phyloP scores from a whole-genome alignment of 2,329 filamentous ascomycete genomes.

The Aspergillus spinulosporus region DNA sequence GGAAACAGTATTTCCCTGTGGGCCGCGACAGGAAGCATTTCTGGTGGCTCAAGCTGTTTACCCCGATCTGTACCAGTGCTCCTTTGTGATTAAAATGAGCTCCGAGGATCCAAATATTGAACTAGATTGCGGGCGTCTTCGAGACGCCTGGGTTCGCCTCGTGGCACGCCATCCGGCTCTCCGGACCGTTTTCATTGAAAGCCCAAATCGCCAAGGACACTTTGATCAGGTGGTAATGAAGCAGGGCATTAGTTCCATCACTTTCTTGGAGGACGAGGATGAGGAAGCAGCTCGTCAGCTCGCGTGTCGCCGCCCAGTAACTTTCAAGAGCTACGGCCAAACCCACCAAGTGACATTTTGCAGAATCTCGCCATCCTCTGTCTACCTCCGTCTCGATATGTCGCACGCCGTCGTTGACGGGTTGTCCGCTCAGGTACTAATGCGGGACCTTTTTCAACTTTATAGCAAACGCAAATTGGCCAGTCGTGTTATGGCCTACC shows the following conservation, averaged over 20 bases:
- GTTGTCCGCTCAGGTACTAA: slow-evolving; percentile 9
- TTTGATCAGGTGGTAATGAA: slow-evolving; percentile 18
- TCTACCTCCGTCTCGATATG: slow-evolving; percentile 9
- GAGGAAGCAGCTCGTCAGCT: background rate
- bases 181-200: slow-evolving; percentile 34
- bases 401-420: slow-evolving; percentile 15
- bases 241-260: background rate
- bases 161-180: slow-evolving; percentile 34
- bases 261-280: background rate
- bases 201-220: slow-evolving; percentile 26
- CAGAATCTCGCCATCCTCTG: background rate
- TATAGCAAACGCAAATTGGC: slow-evolving; percentile 1
- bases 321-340: slow-evolving; percentile 9
- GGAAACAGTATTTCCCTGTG: slow-evolving; percentile 2
- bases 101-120: background rate
- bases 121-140: background rate
- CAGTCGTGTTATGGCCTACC: background rate
- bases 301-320: background rate
- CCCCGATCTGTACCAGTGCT: slow-evolving; percentile 11
- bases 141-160: slow-evolving; percentile 30
- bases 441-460: slow-evolving; percentile 8
- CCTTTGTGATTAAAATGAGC: slow-evolving; percentile 7
- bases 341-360: slow-evolving; percentile 6
- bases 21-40: slow-evolving; percentile 10
- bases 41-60: slow-evolving; percentile 10